Evolutionary conservation across 805 yeast species (phyloP), one percentile per base, ranked within the genome.

Genomic region (Wickerhamomyces bovis): DNA sequence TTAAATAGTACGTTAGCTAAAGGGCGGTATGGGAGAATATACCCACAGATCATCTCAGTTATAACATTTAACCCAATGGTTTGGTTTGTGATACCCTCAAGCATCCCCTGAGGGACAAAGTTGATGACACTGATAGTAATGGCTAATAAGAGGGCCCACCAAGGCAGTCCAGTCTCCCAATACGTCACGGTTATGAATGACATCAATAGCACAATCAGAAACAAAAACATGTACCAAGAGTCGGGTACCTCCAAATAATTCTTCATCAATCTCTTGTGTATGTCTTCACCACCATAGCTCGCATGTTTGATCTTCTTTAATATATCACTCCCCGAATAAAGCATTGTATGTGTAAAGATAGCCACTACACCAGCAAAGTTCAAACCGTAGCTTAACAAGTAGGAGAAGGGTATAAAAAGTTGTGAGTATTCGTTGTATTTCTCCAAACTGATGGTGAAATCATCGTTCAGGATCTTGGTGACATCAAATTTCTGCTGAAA

Each of bases 201-300:
- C n/a, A 64, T 38, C 3, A 57, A 65, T 6, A 62, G 38, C 43
- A 53, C 55, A 19, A 62, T 44, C 7, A 62, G 57, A 41, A 61
- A 65, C 12, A 63, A 39, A 6, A 51, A 45, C 3, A 44, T 72
- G 71, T 69, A 44, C 66, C 57, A 44, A 72, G 64, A 80, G 53
- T 80, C 85, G 1, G 94, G 94, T 19, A 81, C 87, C 51, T 83
- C 88, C 31, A 72, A 72, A 60, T 83, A 83, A 44, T 62, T 67
- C 39, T 54, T 58, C 79, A 77, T 78, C 56, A 78, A 67, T 56
- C 81, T 69, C 57, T 63, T 67, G 57, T 78, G 81, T 38, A 65
- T 57, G 44, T 65, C 75, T 45, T 51, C 66, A 53, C 63, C 80
- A 58, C 79, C 80, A 65, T 72, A 44, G 62, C 70, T 53, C 12